Conservation (phyloP, 805 yeast genomes). For the Diddensiella santjacobensis region DNA sequence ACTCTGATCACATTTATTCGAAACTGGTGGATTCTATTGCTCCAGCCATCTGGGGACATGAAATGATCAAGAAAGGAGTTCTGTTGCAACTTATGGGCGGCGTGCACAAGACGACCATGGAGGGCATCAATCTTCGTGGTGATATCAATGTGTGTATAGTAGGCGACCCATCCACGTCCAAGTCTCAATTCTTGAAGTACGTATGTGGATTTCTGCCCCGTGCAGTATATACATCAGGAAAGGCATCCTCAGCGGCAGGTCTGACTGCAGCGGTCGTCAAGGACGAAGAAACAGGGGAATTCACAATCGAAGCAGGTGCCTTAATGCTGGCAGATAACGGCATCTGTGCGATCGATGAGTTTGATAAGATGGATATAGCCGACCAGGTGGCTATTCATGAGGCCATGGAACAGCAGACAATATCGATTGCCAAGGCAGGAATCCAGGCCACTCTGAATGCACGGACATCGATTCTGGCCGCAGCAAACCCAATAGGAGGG, state of each 20-base stretch:
- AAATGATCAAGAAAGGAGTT: slow-evolving; percentile 87
- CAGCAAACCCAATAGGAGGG: slow-evolving; percentile 99
- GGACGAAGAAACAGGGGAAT: slow-evolving; percentile 96
- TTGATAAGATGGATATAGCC: slow-evolving; percentile 92
- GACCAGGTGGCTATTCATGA: slow-evolving; percentile 99
- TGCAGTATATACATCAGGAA: slow-evolving; percentile 95
- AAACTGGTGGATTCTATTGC: slow-evolving; percentile 85
- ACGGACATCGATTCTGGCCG: slow-evolving; percentile 92
- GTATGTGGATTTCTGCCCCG: slow-evolving; percentile 89
- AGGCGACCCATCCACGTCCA: slow-evolving; percentile 97
- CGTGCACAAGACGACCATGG: slow-evolving; percentile 89
- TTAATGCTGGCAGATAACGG: slow-evolving; percentile 98
- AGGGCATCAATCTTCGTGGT: slow-evolving; percentile 93
- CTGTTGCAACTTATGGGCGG: slow-evolving; percentile 88
- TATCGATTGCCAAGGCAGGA: slow-evolving; percentile 97
- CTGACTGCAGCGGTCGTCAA: slow-evolving; percentile 95
- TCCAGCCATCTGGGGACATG: slow-evolving; percentile 96
- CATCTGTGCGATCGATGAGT: slow-evolving; percentile 96
- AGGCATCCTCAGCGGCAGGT: slow-evolving; percentile 98
- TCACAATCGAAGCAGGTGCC: slow-evolving; percentile 98
- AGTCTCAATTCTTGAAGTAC: slow-evolving; percentile 92
- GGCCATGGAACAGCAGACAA: slow-evolving; percentile 99
- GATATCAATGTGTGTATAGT: slow-evolving; percentile 95
- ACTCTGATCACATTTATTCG: slow-evolving; percentile 77
- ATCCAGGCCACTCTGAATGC: slow-evolving; percentile 97